Conservation (phyloP, 2,329 filamentous ascomycete species). For the Phialophora chinensis region DNA sequence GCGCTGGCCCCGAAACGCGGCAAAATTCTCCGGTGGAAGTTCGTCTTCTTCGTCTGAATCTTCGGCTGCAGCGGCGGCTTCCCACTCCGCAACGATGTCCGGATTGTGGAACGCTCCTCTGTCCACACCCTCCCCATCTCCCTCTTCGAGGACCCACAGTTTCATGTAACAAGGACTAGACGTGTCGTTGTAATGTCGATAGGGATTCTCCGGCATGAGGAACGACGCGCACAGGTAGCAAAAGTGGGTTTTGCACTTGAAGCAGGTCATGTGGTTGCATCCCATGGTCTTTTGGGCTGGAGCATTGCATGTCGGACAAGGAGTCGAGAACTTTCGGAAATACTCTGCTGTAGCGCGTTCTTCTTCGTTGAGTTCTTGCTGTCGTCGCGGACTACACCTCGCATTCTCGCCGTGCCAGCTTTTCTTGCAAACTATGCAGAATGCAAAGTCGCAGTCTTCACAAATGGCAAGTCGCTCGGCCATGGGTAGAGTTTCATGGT, state of each 20-base stretch:
- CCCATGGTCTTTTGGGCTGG: conserved; percentile 89
- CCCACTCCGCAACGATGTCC: conserved; percentile 43
- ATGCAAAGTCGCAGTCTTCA: conserved; percentile 86
- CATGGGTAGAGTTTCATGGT: conserved; percentile 53
- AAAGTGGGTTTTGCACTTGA: conserved; percentile 87
- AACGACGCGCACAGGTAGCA: conserved; percentile 94
- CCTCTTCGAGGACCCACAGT: conserved; percentile 86
- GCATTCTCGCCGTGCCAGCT: conserved; percentile 93
- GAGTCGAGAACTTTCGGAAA: conserved; percentile 77
- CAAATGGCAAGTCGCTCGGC: conserved; percentile 80
- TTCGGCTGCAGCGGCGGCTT: conserved; percentile 42
- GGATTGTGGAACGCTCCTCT: conserved; percentile 30
- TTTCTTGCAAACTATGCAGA: conserved; percentile 75
- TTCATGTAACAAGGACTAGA: conserved; percentile 78
- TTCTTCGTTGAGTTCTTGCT: conserved; percentile 76
- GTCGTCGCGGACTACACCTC: conserved; percentile 69
- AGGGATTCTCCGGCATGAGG: conserved; percentile 81
- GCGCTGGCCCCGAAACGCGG: conserved; percentile 12
- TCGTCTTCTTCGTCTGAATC: conserved; percentile 41
- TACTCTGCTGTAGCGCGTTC: conserved; percentile 88
- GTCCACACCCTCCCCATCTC: conserved; percentile 63
- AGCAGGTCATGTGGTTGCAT: conserved; percentile 97
- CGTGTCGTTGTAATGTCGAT: conserved; percentile 81
- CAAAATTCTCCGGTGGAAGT: conserved; percentile 26
- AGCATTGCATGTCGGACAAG: conserved; percentile 84